Percentiles rank a stretch among this genome's conserved stretches.
Conservation (phyloP, 371 early-diverging fungal genomes). For the Entomophthora muscae region DNA sequence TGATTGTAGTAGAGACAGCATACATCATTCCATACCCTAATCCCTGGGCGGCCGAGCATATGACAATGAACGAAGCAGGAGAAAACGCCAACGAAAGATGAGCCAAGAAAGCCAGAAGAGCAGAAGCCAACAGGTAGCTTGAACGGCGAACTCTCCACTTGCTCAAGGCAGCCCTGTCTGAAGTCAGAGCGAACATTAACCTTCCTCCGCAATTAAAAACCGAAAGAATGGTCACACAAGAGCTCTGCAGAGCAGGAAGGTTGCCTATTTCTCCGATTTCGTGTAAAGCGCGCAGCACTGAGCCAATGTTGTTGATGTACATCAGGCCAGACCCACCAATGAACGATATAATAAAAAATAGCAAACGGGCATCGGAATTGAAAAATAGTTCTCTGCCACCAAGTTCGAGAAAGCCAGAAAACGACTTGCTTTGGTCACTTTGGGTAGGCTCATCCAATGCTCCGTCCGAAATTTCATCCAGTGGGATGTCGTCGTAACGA, state of each 20-base stretch:
- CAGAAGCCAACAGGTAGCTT: constrained; percentile 15
- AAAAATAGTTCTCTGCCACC: constrained; percentile 16
- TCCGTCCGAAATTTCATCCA: too few species aligned
- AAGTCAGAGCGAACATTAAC: constrained; percentile 15
- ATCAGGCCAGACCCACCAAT: constrained; percentile 27
- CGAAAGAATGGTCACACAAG: constrained; percentile 22
- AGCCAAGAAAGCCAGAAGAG: too few species aligned
- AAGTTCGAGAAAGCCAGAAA: constrained; percentile 4
- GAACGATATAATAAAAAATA: constrained; percentile 13
- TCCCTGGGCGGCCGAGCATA: constrained; percentile 16
- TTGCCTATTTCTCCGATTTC: constrained; percentile 8
- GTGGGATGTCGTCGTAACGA: too few species aligned
- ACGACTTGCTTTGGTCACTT: too few species aligned
- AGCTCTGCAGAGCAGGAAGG: constrained; percentile 18
- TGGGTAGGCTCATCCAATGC: too few species aligned
- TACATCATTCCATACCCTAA: constrained; percentile 20
- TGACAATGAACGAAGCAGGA: constrained; percentile 12
- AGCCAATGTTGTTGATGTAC: constrained; percentile 31
- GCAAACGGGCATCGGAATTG: constrained; percentile 12
- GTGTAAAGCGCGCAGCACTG: constrained; percentile 18
- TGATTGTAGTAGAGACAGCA: constrained; percentile 19
- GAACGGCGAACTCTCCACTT: not conserved
- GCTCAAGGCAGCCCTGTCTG: constrained; percentile 16
- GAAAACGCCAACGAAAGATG: too few species aligned
- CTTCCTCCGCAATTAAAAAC: constrained; percentile 21